Conservation (phyloP, 1,284 basidiomycete species). For the Polyporus tsugae region DNA sequence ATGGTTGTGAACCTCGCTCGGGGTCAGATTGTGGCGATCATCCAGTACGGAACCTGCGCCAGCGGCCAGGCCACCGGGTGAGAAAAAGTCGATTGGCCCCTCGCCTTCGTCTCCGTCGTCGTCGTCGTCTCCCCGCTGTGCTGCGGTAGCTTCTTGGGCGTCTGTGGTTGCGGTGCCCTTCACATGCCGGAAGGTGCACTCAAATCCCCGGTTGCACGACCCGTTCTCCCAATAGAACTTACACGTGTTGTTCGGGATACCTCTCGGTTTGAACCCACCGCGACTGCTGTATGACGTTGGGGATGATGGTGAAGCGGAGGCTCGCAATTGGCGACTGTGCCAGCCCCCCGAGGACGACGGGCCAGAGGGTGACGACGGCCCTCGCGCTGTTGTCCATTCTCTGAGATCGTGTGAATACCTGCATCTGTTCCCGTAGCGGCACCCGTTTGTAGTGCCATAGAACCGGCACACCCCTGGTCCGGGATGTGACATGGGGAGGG, state of each 20-base stretch:
- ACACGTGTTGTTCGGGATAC: constrained; percentile 53
- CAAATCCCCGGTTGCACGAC: constrained; percentile 56
- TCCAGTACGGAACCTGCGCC: constrained; percentile 26
- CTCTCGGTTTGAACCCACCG: background rate
- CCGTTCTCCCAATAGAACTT: constrained; percentile 61
- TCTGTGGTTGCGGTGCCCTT: constrained; percentile 27
- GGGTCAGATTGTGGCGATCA: constrained; percentile 48
- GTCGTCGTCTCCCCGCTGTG: too few relatives aligned
- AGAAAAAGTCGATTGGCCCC: constrained; percentile 53
- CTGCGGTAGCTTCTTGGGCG: background rate
- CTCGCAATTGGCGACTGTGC: constrained; percentile 20
- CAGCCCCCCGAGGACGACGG: constrained; percentile 9
- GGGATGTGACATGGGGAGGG: constrained; percentile 19
- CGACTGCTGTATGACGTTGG: background rate
- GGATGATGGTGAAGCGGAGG: constrained; percentile 10
- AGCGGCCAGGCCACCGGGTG: constrained; percentile 51
- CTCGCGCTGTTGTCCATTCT: constrained; percentile 7
- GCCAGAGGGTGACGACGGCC: constrained; percentile 12
- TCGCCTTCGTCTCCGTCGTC: constrained; percentile 9
- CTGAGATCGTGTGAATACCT: constrained; percentile 33
- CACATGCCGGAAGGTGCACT: constrained; percentile 56
- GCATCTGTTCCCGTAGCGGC: constrained; percentile 29
- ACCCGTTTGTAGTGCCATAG: constrained; percentile 14
- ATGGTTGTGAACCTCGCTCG: constrained; percentile 58
- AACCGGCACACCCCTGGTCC: constrained; percentile 13